Percentiles rank a stretch among this genome's conserved stretches.
Evolutionary conservation across 2,329 filamentous ascomycete species (phyloP).

Genomic region (Neonectria faginata): DNA sequence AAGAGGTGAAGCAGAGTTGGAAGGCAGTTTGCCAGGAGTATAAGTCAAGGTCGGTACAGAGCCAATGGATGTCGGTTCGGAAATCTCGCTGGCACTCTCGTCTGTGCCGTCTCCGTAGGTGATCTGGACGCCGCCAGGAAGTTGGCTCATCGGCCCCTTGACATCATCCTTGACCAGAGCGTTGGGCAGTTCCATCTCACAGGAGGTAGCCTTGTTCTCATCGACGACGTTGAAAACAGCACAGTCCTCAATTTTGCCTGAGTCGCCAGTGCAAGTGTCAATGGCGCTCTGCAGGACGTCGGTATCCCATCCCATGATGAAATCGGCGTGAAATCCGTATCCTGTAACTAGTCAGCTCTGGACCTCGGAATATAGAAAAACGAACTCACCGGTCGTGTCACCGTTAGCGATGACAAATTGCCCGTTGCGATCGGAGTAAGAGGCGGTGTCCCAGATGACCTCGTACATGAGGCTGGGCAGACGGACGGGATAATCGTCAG

Average conservation of each 20-base stretch:
- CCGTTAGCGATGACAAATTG: conserved; percentile 83
- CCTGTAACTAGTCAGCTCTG: conserved; percentile 56
- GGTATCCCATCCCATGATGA: conserved; percentile 75
- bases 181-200: conserved; percentile 71
- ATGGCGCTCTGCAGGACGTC: conserved; percentile 84
- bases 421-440: conserved; percentile 72
- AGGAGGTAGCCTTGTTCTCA: conserved; percentile 68
- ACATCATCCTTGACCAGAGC: conserved; percentile 70
- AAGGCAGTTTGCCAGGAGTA: conserved; percentile 50
- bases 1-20: conserved; percentile 49
- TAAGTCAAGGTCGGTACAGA: conserved; percentile 50
- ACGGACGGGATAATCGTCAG: conserved; percentile 73
- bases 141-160: conserved; percentile 62
- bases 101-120: conserved; percentile 44
- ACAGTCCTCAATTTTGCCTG: conserved; percentile 80
- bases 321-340: conserved; percentile 82
- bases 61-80: conserved; percentile 24
- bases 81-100: conserved; percentile 21
- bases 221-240: conserved; percentile 77
- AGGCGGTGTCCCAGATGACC: conserved; percentile 82
- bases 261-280: conserved; percentile 77
- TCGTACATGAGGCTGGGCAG: conserved; percentile 85
- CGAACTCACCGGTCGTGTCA: conserved; percentile 73
- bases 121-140: conserved; percentile 74
- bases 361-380: neutral